A percentile compares a stretch with the other conserved stretches of the same genome.
phyloP scores from a whole-genome alignment of 2,329 filamentous ascomycete genomes.

The Xylaria sp. region DNA sequence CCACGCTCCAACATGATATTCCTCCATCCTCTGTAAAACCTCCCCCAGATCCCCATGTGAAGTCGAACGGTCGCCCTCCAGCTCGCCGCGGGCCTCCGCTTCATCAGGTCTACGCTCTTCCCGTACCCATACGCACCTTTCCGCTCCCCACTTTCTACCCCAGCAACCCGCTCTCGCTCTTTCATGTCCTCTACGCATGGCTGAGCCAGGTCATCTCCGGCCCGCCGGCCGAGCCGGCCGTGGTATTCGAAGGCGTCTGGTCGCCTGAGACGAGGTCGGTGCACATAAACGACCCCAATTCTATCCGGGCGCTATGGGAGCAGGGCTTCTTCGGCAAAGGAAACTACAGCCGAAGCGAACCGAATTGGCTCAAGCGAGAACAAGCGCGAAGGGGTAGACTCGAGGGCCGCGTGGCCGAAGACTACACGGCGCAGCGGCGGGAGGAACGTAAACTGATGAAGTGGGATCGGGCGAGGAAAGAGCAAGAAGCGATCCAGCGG shows the following conservation, averaged over 20 bases:
- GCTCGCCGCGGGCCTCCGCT: conserved; percentile 47
- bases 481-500: conserved; percentile 80
- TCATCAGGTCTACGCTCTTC: conserved; percentile 78
- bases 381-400: conserved; percentile 69
- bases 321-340: conserved; percentile 98
- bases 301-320: conserved; percentile 86
- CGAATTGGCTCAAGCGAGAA: conserved; percentile 86
- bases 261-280: conserved; percentile 81
- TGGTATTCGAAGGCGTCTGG: conserved; percentile 74
- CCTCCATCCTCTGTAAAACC: conserved; percentile 21
- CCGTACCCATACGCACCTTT: conserved; percentile 78
- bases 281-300: conserved; percentile 75
- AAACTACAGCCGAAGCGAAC: conserved; percentile 88
- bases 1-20: conserved; percentile 19
- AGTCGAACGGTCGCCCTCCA: conserved; percentile 8
- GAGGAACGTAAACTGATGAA: conserved; percentile 84
- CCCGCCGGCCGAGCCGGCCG: conserved; percentile 64
- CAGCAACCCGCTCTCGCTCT: conserved; percentile 85
- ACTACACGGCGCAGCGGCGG: conserved; percentile 74
- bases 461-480: conserved; percentile 85
- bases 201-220: conserved; percentile 71
- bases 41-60: conserved; percentile 25
- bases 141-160: conserved; percentile 88
- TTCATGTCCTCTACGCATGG: conserved; percentile 80
- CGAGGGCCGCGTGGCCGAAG: conserved; percentile 74